Evolutionary conservation across 2,329 filamentous ascomycete genomes (phyloP).

Genomic region (Neoascochyta sp.): DNA sequence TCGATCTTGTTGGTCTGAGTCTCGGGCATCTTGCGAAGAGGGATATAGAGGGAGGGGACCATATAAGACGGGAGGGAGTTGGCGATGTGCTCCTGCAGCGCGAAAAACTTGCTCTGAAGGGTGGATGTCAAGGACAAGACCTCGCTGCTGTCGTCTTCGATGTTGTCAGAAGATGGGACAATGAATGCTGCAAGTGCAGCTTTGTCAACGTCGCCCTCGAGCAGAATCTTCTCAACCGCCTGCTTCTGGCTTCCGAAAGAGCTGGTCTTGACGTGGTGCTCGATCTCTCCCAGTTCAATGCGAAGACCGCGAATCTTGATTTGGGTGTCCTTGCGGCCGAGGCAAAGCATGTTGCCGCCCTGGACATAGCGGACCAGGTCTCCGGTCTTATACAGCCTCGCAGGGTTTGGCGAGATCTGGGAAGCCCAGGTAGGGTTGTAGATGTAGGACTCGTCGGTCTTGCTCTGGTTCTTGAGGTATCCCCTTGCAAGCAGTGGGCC

Average conservation of each 20-base stretch:
- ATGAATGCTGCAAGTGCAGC: conserved; percentile 9
- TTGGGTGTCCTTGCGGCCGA: conserved; percentile 19
- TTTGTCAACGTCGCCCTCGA: conserved; percentile 8
- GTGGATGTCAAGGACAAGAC: conserved; percentile 1
- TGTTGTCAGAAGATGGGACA: conserved; percentile 2
- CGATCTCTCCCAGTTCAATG: conserved; percentile 24
- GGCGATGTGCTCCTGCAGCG: conserved; percentile 5
- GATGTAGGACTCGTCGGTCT: conserved; percentile 12
- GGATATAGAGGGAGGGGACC: conserved; percentile 15
- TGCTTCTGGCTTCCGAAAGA: conserved; percentile 3
- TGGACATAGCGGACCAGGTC: conserved; percentile 13
- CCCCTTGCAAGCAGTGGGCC: conserved; percentile 43
- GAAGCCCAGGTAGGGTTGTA: conserved; percentile 8
- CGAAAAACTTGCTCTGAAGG: conserved; percentile 6
- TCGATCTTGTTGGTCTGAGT: conserved; percentile 10
- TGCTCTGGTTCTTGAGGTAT: conserved; percentile 13
- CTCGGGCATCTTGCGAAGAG: conserved; percentile 11
- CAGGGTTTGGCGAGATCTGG: conserved; percentile 1
- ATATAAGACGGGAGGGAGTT: conserved; percentile 12
- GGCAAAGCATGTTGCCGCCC: conserved; percentile 14
- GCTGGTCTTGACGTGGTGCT: conserved; percentile 5
- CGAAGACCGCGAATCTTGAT: conserved; percentile 24
- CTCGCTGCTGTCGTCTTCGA: conserved; percentile 1
- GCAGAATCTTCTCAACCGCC: conserved; percentile 9
- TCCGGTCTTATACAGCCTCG: conserved; percentile 18